Base-by-base conservation (phyloP, 495 filamentous ascomycete genomes). In the Xylaria cubensis region DNA sequence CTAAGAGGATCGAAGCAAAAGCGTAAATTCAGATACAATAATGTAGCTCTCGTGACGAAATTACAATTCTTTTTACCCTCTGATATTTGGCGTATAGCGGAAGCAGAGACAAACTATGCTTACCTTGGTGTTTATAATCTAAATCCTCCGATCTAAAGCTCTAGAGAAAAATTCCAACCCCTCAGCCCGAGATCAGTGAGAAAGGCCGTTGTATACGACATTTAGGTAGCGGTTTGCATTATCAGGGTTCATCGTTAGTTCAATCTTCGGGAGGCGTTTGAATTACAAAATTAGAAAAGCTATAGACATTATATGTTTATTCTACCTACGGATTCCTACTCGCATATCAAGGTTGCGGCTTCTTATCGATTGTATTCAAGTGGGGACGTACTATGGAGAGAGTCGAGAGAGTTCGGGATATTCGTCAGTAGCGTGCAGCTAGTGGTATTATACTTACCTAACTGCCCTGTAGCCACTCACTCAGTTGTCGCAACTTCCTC, bases 41-140 rank as follows among this genome's bases (percentile, higher is more conserved):
- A 17, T 9, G 32, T 56, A 17, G 24, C 26, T 56, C 13, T 56
- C 26, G 32, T 56, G 10, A 21, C 13, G 10, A 26, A 55, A 26
- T 12, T 15, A 12, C 10, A 36, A 36, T 36, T 39, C 5, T 24
- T 36, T 29, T 55, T 51, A 51, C 19, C n/a, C 21, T 51, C 8
- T 55, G 3, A 55, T 15, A 32, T 56, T 9, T 56, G 24, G 53
- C 4, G 4, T 17, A 61, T 34, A 10, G 10, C 3, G 19, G 32
- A 5, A 36, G 55, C 39, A 12, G 32, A 36, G 32, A 21, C 1
- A 39, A 32, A 61, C 32, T 17, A 39, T 50, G 44, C 68, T 70
- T 59, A 70, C 68, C 68, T 51, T 21, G n/a, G 19, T 50, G 36
- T 19, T 50, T 39, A 69, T 48, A 53, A 15, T 59, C 39, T 70